phyloP scores from a whole-genome alignment of 768 basidiomycete genomes.

The Mycena galopus region DNA sequence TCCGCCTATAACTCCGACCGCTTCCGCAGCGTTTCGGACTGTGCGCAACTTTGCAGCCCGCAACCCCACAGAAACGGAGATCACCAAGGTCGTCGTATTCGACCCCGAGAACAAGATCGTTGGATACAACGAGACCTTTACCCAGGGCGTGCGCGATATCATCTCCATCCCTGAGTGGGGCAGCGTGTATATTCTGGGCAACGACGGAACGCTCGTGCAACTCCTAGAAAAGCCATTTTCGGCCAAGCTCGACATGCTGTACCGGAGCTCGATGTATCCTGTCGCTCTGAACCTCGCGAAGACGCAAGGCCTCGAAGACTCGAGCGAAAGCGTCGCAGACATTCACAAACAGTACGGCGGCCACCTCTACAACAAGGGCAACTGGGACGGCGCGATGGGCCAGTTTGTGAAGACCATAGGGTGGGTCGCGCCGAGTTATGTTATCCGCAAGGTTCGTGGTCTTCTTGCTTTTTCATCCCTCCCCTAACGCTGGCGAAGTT shows the following conservation, averaged over 20 bases:
- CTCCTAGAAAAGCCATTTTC: slow-evolving; percentile 85
- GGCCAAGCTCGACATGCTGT: slow-evolving; percentile 89
- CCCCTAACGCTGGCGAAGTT: slow-evolving; percentile 67
- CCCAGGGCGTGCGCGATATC: slow-evolving; percentile 86
- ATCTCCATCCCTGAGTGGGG: slow-evolving; percentile 79
- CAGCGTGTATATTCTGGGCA: slow-evolving; percentile 81
- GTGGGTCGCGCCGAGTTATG: slow-evolving; percentile 91
- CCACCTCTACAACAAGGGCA: slow-evolving; percentile 89
- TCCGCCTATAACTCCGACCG: slow-evolving; percentile 80
- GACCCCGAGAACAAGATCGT: slow-evolving; percentile 94
- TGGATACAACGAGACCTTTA: slow-evolving; percentile 85
- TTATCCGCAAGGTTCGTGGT: slow-evolving; percentile 87
- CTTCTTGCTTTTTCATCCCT: not conserved
- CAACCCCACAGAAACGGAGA: slow-evolving; percentile 65
- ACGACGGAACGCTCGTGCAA: slow-evolving; percentile 80
- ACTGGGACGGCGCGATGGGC: slow-evolving; percentile 93
- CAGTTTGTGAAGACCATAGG: slow-evolving; percentile 95
- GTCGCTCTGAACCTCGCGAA: slow-evolving; percentile 88
- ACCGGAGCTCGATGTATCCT: slow-evolving; percentile 80
- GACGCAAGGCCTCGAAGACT: slow-evolving; percentile 79
- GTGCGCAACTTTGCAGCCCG: slow-evolving; percentile 80
- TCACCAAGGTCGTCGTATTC: slow-evolving; percentile 86
- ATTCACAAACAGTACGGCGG: slow-evolving; percentile 94
- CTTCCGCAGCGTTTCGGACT: slow-evolving; percentile 76
- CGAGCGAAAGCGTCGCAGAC: slow-evolving; percentile 76